Evolutionary conservation across 257 asterid genomes (phyloP).

Genomic region (Handroanthus guayacan): DNA sequence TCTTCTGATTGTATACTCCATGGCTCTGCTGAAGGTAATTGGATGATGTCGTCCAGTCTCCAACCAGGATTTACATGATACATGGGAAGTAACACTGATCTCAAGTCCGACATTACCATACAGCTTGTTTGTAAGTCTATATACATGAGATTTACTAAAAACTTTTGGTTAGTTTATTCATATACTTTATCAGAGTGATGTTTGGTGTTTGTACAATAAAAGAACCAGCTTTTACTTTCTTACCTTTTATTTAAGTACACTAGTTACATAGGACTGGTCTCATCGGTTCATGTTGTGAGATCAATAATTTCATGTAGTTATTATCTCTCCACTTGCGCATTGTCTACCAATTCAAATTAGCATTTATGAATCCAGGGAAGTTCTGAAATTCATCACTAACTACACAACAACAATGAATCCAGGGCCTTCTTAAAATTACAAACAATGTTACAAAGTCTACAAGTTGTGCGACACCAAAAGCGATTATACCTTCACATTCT

Average conservation of each 20-base stretch:
- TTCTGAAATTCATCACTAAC: too few species aligned
- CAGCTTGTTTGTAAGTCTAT: slow-evolving; percentile 14
- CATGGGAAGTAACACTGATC: slow-evolving; percentile 20
- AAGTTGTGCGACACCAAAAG: neutral
- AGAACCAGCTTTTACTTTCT: neutral
- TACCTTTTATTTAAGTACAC: neutral
- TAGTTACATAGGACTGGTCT: neutral
- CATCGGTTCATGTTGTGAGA: neutral
- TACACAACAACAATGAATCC: neutral
- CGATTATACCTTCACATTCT: neutral
- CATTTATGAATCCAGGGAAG: too few species aligned
- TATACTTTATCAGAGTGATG: neutral
- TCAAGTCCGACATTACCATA: slow-evolving; percentile 3
- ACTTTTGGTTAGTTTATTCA: slow-evolving; percentile 1
- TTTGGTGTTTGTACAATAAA: slow-evolving; percentile 14
- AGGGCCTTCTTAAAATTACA: neutral
- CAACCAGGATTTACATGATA: slow-evolving; percentile 18
- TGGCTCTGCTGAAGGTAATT: neutral
- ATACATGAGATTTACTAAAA: neutral
- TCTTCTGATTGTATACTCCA: neutral
- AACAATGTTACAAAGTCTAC: neutral
- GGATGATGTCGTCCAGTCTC: slow-evolving; percentile 27
- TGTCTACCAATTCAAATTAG: too few species aligned
- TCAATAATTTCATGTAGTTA: too few species aligned
- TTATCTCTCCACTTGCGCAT: too few species aligned